Evolutionary conservation across 306 rosid species (phyloP).

Genomic region (Glycyrrhiza uralensis): DNA sequence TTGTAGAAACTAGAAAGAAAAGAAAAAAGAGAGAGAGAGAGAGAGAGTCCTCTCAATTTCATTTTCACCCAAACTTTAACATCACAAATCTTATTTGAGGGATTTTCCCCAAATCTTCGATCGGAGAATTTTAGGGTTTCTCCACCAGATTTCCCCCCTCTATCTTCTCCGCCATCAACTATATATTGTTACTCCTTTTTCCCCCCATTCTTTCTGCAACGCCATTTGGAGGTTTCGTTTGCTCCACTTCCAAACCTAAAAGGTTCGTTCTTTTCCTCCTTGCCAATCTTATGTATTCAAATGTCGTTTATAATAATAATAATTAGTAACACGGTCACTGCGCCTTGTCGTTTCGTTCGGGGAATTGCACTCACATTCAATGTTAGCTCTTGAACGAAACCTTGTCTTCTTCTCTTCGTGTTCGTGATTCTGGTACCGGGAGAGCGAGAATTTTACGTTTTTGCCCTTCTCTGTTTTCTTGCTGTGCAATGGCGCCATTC

Average conservation of each 20-base stretch:
- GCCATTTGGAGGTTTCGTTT: not conserved
- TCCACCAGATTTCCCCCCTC: conserved; percentile 27
- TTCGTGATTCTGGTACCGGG: not conserved
- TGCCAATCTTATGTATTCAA: not conserved
- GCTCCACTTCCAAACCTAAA: conserved; percentile 16
- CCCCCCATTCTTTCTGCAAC: not conserved
- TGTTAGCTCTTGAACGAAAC: not conserved
- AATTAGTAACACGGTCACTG: not conserved
- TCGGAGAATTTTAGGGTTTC: conserved; percentile 64
- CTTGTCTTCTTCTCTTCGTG: not conserved
- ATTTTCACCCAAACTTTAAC: conserved; percentile 4
- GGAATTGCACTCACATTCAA: not conserved
- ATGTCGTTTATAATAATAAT: not conserved
- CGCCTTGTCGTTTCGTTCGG: not conserved
- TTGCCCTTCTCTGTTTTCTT: not conserved
- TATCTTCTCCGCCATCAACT: not conserved
- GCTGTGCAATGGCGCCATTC: not conserved
- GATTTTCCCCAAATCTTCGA: conserved; percentile 37
- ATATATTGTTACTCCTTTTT: not conserved
- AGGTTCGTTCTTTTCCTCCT: conserved; percentile 36
- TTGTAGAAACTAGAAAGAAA: not conserved
- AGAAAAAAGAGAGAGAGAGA: not conserved
- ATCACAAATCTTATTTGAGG: conserved; percentile 22
- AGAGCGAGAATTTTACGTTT: not conserved
- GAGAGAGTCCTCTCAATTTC: not conserved